phyloP scores from a whole-genome alignment of 2,329 filamentous ascomycete genomes.

The Pseudogymnoascus sp. region DNA sequence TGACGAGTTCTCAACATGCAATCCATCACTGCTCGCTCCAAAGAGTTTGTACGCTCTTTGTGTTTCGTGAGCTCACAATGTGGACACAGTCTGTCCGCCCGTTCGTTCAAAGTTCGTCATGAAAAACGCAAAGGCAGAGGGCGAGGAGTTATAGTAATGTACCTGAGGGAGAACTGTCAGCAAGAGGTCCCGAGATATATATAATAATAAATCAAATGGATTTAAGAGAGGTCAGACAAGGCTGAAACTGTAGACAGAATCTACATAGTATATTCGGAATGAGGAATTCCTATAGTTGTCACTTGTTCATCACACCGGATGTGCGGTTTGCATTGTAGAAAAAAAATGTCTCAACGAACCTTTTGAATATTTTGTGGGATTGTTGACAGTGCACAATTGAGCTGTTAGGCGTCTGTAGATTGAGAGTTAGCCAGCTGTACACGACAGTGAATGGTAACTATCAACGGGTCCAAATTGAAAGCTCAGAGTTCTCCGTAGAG shows the following conservation, averaged over 20 bases:
- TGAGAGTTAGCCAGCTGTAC: not conserved
- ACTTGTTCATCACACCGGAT: slow-evolving; percentile 29
- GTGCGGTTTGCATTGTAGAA: slow-evolving; percentile 12
- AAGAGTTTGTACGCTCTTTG: slow-evolving; percentile 35
- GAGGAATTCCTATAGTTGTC: slow-evolving; percentile 32
- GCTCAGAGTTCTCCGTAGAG: slow-evolving; percentile 31
- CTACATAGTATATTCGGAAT: slow-evolving; percentile 32
- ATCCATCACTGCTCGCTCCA: slow-evolving; percentile 29
- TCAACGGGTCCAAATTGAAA: slow-evolving; percentile 13
- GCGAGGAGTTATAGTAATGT: slow-evolving; percentile 18
- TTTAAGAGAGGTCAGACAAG: slow-evolving; percentile 34
- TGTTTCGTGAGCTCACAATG: slow-evolving; percentile 27
- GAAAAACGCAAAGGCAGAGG: slow-evolving; percentile 14
- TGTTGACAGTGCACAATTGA: not conserved
- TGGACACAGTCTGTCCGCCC: slow-evolving; percentile 37
- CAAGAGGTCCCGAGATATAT: slow-evolving; percentile 10
- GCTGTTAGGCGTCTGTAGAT: slow-evolving; percentile 2
- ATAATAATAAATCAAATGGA: slow-evolving; percentile 12
- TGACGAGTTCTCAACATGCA: slow-evolving; percentile 39
- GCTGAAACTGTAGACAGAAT: slow-evolving; percentile 36
- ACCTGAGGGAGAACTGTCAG: slow-evolving; percentile 27
- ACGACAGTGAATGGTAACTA: not conserved
- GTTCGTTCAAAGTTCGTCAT: slow-evolving; percentile 41
- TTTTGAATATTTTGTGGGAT: slow-evolving; percentile 17
- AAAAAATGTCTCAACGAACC: slow-evolving; percentile 22